Evolutionary conservation across 352 stramenopile species (phyloP).

Genomic region (Pythium vanterpoolii): DNA sequence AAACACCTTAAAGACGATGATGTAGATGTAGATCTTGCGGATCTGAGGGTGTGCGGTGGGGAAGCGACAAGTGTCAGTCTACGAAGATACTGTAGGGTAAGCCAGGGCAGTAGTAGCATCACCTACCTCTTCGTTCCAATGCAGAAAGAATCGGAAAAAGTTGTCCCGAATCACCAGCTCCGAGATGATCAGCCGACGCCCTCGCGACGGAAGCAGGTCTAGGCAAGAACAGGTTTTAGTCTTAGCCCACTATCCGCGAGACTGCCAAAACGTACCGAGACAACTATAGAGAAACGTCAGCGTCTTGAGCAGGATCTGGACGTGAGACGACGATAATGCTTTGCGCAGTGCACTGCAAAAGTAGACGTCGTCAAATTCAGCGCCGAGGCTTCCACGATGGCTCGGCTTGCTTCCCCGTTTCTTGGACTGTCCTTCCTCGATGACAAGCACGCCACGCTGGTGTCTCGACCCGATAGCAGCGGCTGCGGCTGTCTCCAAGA

Average conservation of each 20-base stretch:
- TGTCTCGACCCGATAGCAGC: neutral
- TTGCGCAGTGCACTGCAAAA: constrained; percentile 69
- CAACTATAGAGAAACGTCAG: constrained; percentile 85
- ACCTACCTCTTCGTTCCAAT: constrained; percentile 87
- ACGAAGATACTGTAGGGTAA: neutral
- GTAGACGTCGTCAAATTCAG: constrained; percentile 61
- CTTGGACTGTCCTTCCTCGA: neutral
- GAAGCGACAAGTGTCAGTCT: neutral
- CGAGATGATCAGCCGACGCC: constrained; percentile 60
- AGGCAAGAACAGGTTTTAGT: neutral
- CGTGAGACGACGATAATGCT: constrained; percentile 67
- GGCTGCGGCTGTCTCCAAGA: constrained; percentile 32
- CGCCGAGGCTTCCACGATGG: constrained; percentile 4
- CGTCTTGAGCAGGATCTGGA: constrained; percentile 84
- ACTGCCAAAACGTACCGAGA: constrained; percentile 39
- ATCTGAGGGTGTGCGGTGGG: constrained; percentile 33
- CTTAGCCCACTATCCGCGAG: neutral
- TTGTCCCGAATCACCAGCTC: constrained; percentile 82
- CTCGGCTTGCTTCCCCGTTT: neutral
- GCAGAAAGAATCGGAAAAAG: constrained; percentile 83
- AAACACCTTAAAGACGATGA: constrained; percentile 83
- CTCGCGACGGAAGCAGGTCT: constrained; percentile 67
- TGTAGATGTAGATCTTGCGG: constrained; percentile 83
- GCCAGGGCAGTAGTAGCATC: neutral
- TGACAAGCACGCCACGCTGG: neutral